These are phyloP conservation scores for Bipolaris victoriae DNA, from an alignment of 2,329 filamentous ascomycete species.

Conservation along the genomic window DNA sequence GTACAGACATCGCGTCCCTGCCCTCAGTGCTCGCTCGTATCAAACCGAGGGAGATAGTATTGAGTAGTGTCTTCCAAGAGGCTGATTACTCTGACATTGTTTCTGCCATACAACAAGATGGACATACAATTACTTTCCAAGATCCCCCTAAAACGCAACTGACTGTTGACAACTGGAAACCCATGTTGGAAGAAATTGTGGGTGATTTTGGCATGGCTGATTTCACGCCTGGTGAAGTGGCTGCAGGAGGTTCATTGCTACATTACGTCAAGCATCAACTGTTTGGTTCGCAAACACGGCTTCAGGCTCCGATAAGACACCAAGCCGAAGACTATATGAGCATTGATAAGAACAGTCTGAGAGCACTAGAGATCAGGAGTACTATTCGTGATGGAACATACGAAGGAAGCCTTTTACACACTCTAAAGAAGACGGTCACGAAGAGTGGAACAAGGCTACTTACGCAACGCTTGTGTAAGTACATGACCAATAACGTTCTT, in stretches of 20 bases:
- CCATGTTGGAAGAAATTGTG: slow-evolving; percentile 78
- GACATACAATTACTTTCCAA: slow-evolving; percentile 77
- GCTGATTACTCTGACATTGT: slow-evolving; percentile 67
- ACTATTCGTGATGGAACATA: slow-evolving; percentile 81
- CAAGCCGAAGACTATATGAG: slow-evolving; percentile 79
- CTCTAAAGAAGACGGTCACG: slow-evolving; percentile 87
- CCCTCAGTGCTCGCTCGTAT: slow-evolving; percentile 84
- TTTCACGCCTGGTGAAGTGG: slow-evolving; percentile 73
- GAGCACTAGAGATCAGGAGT: slow-evolving; percentile 84
- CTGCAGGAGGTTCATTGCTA: slow-evolving; percentile 79
- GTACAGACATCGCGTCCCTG: slow-evolving; percentile 71
- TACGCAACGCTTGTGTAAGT: slow-evolving; percentile 77
- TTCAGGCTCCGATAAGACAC: slow-evolving; percentile 81
- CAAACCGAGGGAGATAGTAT: slow-evolving; percentile 80
- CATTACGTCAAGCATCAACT: slow-evolving; percentile 83
- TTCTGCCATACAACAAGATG: slow-evolving; percentile 74
- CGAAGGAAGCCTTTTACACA: slow-evolving; percentile 85
- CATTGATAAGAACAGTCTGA: slow-evolving; percentile 90
- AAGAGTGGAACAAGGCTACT: slow-evolving; percentile 88
- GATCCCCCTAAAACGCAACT: slow-evolving; percentile 53
- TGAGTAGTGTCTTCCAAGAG: slow-evolving; percentile 64
- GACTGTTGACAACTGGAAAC: slow-evolving; percentile 69
- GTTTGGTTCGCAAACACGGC: slow-evolving; percentile 76
- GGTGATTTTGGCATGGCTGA: slow-evolving; percentile 56
- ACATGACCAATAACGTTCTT: fast-evolving